Conservation (phyloP, 2,329 filamentous ascomycete species). For the Phaeosphaeriaceae sp. region DNA sequence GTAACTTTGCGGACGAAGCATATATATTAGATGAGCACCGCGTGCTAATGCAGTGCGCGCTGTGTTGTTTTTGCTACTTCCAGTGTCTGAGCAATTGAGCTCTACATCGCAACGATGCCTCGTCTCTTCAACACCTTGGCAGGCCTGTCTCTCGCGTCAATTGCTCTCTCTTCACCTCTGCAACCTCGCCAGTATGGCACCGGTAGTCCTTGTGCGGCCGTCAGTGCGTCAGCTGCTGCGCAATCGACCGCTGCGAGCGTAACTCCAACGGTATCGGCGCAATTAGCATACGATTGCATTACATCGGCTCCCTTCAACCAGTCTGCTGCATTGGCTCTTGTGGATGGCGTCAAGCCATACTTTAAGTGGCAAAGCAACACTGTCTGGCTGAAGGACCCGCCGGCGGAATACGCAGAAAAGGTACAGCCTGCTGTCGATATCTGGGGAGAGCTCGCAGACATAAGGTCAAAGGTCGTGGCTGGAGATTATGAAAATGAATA, state of each 20-base stretch:
- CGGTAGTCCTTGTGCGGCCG: constrained; percentile 40
- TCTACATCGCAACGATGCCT: constrained; percentile 29
- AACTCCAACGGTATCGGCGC: constrained; percentile 51
- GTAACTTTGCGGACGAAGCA: constrained; percentile 1
- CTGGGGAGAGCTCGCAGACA: constrained; percentile 46
- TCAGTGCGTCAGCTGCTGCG: constrained; percentile 35
- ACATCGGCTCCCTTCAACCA: constrained; percentile 55
- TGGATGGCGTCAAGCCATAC: constrained; percentile 55
- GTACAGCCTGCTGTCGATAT: constrained; percentile 54
- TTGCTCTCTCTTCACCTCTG: constrained; percentile 35
- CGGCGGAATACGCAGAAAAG: constrained; percentile 54
- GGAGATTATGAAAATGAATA: constrained; percentile 51
- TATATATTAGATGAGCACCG: constrained; percentile 14
- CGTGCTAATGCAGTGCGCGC: not conserved
- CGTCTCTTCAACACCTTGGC: constrained; percentile 26
- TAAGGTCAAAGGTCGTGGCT: constrained; percentile 48
- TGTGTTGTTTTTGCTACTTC: not conserved
- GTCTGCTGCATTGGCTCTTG: constrained; percentile 47
- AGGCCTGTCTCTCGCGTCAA: constrained; percentile 34
- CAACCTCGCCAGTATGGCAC: constrained; percentile 36
- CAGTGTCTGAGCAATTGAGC: not conserved
- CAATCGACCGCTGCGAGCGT: constrained; percentile 32
- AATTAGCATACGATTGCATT: constrained; percentile 56
- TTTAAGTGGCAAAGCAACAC: constrained; percentile 56
- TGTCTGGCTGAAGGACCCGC: constrained; percentile 54